These are phyloP conservation scores for Collybia sordida DNA, from an alignment of 768 basidiomycete genomes.

Conservation along the genomic window DNA sequence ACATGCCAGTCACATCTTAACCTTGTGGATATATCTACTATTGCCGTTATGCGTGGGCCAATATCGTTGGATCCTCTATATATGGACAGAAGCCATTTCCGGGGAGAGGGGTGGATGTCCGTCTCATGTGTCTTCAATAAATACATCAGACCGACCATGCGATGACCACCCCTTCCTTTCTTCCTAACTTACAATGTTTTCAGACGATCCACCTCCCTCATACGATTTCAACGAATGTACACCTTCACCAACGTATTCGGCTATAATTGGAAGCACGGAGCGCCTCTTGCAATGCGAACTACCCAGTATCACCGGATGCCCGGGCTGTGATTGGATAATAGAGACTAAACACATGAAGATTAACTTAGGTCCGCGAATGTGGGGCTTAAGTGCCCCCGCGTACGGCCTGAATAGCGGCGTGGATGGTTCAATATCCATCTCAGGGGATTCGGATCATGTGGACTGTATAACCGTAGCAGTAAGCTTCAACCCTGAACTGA, in stretches of 20 bases:
- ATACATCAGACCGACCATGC: background rate
- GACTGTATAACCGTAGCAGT: slow-evolving; percentile 38
- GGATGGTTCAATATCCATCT: slow-evolving; percentile 37
- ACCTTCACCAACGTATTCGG: slow-evolving; percentile 23
- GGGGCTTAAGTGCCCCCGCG: slow-evolving; percentile 35
- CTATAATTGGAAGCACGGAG: slow-evolving; percentile 26
- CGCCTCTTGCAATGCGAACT: slow-evolving; percentile 33
- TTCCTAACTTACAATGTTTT: background rate
- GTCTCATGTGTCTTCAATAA: no score
- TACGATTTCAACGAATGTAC: slow-evolving; percentile 9
- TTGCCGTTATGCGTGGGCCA: no score
- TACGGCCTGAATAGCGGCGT: slow-evolving; percentile 42
- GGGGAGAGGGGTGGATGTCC: no score
- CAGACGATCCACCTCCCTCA: slow-evolving; percentile 7
- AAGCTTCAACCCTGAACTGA: slow-evolving; percentile 2
- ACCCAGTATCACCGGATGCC: slow-evolving; percentile 21
- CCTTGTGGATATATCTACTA: no score
- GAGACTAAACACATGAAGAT: slow-evolving; percentile 37
- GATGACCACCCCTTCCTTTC: background rate
- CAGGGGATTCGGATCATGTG: slow-evolving; percentile 32
- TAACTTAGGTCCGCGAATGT: slow-evolving; percentile 38
- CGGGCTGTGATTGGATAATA: slow-evolving; percentile 32
- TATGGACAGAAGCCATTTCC: no score
- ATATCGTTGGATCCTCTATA: no score
- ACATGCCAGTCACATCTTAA: no score